A percentile compares a stretch with the other conserved stretches of the same genome.
Evolutionary conservation across 257 asterid species (phyloP).

Genomic region (Scutellaria baicalensis): DNA sequence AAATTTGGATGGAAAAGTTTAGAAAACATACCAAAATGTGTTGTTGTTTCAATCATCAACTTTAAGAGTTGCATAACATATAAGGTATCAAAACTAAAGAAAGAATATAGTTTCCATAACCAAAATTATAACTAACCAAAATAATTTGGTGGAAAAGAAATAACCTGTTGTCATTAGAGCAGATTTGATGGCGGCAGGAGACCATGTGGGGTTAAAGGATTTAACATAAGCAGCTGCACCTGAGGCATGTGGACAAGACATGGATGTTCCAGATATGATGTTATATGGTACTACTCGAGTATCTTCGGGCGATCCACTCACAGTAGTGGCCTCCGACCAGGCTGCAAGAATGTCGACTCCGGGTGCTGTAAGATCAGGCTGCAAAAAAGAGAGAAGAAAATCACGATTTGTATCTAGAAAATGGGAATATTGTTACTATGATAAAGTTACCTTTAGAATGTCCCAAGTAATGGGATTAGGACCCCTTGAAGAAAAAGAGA

Average conservation of each 20-base stretch:
- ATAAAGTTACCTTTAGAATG: slow-evolving; percentile 42
- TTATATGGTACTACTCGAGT: slow-evolving; percentile 37
- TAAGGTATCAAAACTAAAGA: no score
- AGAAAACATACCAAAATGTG: no score
- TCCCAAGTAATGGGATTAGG: slow-evolving; percentile 50
- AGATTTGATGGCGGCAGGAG: slow-evolving; percentile 65
- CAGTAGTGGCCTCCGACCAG: slow-evolving; percentile 45
- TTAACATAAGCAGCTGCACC: slow-evolving; percentile 65
- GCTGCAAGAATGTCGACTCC: slow-evolving; percentile 73
- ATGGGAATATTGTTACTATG: neutral
- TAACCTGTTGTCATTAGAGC: slow-evolving; percentile 70
- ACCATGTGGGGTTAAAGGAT: slow-evolving; percentile 60
- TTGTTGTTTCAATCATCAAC: no score
- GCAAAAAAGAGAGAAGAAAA: neutral
- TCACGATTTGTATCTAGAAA: neutral
- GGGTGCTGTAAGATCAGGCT: slow-evolving; percentile 73
- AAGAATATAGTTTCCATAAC: no score
- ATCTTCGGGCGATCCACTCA: slow-evolving; percentile 36
- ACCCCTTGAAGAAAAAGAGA: slow-evolving; percentile 60
- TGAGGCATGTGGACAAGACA: slow-evolving; percentile 73
- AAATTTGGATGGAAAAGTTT: no score
- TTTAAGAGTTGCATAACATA: no score
- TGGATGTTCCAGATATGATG: slow-evolving; percentile 60
- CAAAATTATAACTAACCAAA: no score
- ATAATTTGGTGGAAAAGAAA: neutral